Evolutionary conservation across 805 yeast species (phyloP), one percentile per base, ranked within the genome.

Genomic region (Phaffomyces opuntiae): DNA sequence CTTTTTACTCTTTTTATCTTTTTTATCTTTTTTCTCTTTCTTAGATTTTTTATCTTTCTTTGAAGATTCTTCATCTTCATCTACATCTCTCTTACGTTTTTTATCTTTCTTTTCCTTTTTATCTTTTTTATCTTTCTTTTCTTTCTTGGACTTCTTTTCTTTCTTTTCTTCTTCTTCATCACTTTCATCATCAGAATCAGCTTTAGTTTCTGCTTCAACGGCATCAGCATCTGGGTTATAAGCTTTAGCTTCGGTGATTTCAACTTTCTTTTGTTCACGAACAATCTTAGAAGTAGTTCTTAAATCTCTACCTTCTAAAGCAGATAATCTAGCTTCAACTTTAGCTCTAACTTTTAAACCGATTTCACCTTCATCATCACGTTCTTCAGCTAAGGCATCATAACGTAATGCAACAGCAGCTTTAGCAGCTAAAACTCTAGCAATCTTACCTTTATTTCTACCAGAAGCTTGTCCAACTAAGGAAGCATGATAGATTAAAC

Each of bases 391-490:
- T 51, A 93, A 75, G 31, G 97, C 96, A 73, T 93, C 99, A 67
- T 86, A 91, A 76, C 99, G 87, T 58, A 91, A 75, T 51, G 96
- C 87, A 60, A 93, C 95, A 46, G 99, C 95, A 56, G 97, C 96
- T 75, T 93, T 93, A 49, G 98, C 98, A 59, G 99, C 99, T 53
- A 93, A 79, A 56, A 93, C 96, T 75, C 99, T 84, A 48, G 99
- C 98, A 66, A 93, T 88, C 76, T 90, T 93, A 74, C 99, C 99
- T 78, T 93, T 93, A 75, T 93, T 93, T 72, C 86, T 86, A 70
- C 96, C 96, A 43, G 95, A 78, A 48, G 99, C 99, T 76, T 91
- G 96, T 54, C 99, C 99, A 56, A 93, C 95, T 53, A 93, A 76
- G 29, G 96, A 87, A 48, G 98, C 96, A 66, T 93, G 98, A 75